Conservation (phyloP, 2,329 filamentous ascomycete species). For the Trichoderma sp. region DNA sequence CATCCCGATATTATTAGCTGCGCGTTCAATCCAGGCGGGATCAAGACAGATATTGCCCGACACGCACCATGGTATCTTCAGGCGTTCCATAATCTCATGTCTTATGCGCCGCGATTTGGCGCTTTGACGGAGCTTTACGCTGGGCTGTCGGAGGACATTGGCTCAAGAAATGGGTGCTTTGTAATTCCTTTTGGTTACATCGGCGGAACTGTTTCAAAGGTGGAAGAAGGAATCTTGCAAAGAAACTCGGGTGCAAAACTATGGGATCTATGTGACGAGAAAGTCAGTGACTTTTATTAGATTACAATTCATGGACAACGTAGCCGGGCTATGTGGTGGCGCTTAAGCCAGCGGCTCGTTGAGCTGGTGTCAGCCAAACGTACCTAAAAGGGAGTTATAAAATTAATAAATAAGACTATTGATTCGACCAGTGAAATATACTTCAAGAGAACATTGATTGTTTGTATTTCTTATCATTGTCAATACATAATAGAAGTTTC, state of each 20-base stretch:
- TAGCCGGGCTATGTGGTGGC: too few species aligned
- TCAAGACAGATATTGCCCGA: constrained; percentile 11
- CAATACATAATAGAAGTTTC: too few species aligned
- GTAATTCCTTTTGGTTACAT: not conserved
- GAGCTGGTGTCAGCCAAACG: too few species aligned
- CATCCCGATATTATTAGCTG: not conserved
- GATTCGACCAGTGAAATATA: too few species aligned
- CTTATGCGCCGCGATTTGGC: not conserved
- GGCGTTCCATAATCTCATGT: not conserved
- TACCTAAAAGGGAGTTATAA: too few species aligned
- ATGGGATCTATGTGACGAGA: not conserved
- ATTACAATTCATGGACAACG: too few species aligned
- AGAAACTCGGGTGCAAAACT: not conserved
- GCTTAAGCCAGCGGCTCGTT: too few species aligned
- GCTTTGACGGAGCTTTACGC: constrained; percentile 5
- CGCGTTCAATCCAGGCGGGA: constrained; percentile 1
- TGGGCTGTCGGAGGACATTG: not conserved
- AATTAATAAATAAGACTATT: too few species aligned
- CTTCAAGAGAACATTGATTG: too few species aligned
- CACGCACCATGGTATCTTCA: constrained; percentile 8
- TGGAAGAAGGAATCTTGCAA: not conserved
- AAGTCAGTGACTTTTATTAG: not conserved
- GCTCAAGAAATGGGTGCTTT: not conserved
- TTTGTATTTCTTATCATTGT: too few species aligned
- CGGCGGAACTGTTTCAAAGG: not conserved